phyloP scores from a whole-genome alignment of 2,329 filamentous ascomycete species.

The Botrytis pseudocinerea region DNA sequence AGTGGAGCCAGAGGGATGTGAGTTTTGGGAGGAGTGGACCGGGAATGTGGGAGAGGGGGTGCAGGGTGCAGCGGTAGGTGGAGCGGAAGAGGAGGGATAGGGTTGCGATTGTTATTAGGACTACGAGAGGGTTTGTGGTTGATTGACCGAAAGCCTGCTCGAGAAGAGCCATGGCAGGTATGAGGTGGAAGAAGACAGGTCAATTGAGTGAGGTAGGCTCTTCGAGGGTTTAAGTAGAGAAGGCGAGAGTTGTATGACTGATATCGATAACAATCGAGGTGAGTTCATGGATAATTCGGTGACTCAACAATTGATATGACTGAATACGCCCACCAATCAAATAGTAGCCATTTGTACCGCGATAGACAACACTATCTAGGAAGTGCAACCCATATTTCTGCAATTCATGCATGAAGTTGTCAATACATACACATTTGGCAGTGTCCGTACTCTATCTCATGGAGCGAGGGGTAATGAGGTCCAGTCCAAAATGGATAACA shows the following conservation, averaged over 20 bases:
- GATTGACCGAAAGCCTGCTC: conserved; percentile 18
- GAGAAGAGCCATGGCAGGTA: conserved; percentile 25
- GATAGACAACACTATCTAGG: background rate
- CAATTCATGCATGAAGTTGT: background rate
- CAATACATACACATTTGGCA: too few relatives aligned
- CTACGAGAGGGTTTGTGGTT: conserved; percentile 22
- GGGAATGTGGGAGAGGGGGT: conserved; percentile 45
- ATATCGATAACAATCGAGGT: background rate
- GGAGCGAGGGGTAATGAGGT: background rate
- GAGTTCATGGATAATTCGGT: background rate
- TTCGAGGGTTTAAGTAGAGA: background rate
- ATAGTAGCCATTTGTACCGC: background rate
- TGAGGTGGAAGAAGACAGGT: background rate
- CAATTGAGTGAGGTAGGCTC: background rate
- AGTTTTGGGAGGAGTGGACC: conserved; percentile 43
- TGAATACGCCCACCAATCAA: background rate
- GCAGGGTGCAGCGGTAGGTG: conserved; percentile 43
- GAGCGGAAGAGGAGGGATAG: conserved; percentile 27
- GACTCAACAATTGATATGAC: conserved; percentile 7
- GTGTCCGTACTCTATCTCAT: background rate
- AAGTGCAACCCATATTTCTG: background rate
- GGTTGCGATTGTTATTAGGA: conserved; percentile 22
- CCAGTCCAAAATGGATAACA: background rate
- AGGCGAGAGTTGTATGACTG: background rate
- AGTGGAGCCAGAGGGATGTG: conserved; percentile 41